Evolutionary conservation across 768 basidiomycete genomes (phyloP), one percentile per base, ranked within the genome.

Genomic region (Lactarius psammicola): DNA sequence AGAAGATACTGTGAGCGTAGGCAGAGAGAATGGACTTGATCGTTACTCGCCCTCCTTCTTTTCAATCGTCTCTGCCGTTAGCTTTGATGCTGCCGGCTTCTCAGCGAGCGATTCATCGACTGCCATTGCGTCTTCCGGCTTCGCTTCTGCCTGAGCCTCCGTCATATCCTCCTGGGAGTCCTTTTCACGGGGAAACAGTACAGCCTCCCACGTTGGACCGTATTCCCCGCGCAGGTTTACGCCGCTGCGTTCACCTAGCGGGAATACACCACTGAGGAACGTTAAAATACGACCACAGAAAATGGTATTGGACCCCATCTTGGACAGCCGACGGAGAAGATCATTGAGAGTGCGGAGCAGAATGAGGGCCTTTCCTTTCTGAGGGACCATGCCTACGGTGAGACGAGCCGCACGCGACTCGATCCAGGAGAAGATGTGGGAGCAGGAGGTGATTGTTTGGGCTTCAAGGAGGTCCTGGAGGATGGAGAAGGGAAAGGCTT

Each of bases 141-240:
- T 74, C 49, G 73, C 68, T 30, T 61, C 62, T 60, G 72, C 72
- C 44, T 66, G 73, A 69, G 71, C 77, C 65, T 71, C 73, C 62
- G 77, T 77, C 42, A 72, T 64, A 30, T 75, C 76, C 0, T 62
- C 60, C 23, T 46, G 46, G 15, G 46, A 7, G 26, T 77, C 75
- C 17, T 73, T 72, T 60, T 75, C 79, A 65, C 72, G 74, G 38
- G 74, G 68, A 57, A 80, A 79, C 60, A 78, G 79, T 20, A 87
- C 85, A 17, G 86, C 84, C 65, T 92, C 87, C 91, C 90, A 92
- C 28, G 80, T 78, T 11, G 90, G 86, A 0, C 92, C 87, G 74
- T 89, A 93, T 76, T 95, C 91, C 64, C 94, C 94, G 36, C 94
- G 80, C 68, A 96, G 76, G 75, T 97, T 97, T 38, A 96, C 94